Percentiles rank a stretch among this genome's conserved stretches.
Evolutionary conservation across 2,329 filamentous ascomycete species (phyloP).

Genomic region (Epichloe aotearoae): DNA sequence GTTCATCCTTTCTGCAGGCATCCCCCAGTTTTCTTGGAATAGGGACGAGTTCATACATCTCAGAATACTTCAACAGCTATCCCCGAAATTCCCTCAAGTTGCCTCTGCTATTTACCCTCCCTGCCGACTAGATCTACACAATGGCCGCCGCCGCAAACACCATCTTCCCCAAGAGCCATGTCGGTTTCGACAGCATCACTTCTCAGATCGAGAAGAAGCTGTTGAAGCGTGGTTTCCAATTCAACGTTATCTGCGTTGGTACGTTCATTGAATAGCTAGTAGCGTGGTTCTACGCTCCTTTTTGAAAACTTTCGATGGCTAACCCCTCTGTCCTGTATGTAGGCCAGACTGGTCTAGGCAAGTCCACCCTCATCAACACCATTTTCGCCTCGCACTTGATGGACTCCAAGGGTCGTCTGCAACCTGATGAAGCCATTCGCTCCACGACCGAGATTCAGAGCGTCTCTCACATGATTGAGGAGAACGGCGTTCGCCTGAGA

Average conservation of each 20-base stretch:
- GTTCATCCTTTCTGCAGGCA: constrained; percentile 8
- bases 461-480: constrained; percentile 97
- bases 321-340: constrained; percentile 10
- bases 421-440: constrained; percentile 84
- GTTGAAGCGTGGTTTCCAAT: constrained; percentile 98
- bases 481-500: constrained; percentile 93
- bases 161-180: constrained; percentile 89
- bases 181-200: constrained; percentile 99
- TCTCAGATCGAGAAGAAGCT: constrained; percentile 99
- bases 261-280: constrained; percentile 30
- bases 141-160: constrained; percentile 54
- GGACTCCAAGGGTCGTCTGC: constrained; percentile 91
- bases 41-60: constrained; percentile 11
- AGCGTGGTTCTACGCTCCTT: constrained; percentile 1
- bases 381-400: constrained; percentile 99
- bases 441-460: constrained; percentile 96
- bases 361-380: constrained; percentile 98
- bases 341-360: constrained; percentile 98
- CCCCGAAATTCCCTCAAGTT: not conserved
- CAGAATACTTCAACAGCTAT: constrained; percentile 14
- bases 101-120: not conserved
- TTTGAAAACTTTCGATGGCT: constrained; percentile 4
- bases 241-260: constrained; percentile 99
- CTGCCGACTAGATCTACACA: constrained; percentile 34
- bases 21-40: constrained; percentile 23